Base-by-base conservation (phyloP, 2,329 filamentous ascomycete genomes). In the Thyridium curvatum region DNA sequence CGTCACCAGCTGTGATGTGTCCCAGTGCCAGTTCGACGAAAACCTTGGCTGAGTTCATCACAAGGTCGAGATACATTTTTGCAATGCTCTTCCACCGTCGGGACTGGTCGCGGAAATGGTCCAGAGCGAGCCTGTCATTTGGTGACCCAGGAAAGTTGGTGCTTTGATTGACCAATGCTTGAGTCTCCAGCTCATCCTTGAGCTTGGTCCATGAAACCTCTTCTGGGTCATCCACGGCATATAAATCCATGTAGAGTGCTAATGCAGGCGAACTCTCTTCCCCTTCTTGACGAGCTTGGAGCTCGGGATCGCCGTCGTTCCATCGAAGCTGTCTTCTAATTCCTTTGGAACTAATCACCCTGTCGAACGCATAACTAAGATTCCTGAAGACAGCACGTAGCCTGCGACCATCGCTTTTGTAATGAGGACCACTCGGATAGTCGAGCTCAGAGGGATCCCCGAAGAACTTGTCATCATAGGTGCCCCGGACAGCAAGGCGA, bases 351-450 rank as follows among this genome's bases (percentile, higher is more conserved):
- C 12, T 8, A 21, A 36, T 29, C 12, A 36, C 18, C 34, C 30
- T 36, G 15, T 36, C 34, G 14, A 36, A 36, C 4, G 34, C 34
- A 30, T 36, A 21, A 12, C 30, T 36, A n/a, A 36, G 18, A 17
- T 36, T 36, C 12, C 34, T 21, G 21, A 36, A 18, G 10, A 36
- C 16, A n/a, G 34, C 34, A 15, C 34, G 34, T 12, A 36, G 34
- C 6, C 34, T 13, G 21, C 34, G 34, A 8, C 18, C 34, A 16
- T 36, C 34, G 18, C 34, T 30, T 16, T 17, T 13, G 18, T 9
- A 8, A 12, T 36, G 34, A 5, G 34, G 34, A 15, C 34, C 34
- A 12, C 26, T 8, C 3, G 34, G 34, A 21, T 30, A 36, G 13
- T 29, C 15, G 7, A 29, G 18, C 14, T 18, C 34, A 16, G 29